A percentile compares a stretch with the other conserved stretches of the same genome.
Evolutionary conservation across 1,284 basidiomycete species (phyloP).

Genomic region (Austroboletus niveus): DNA sequence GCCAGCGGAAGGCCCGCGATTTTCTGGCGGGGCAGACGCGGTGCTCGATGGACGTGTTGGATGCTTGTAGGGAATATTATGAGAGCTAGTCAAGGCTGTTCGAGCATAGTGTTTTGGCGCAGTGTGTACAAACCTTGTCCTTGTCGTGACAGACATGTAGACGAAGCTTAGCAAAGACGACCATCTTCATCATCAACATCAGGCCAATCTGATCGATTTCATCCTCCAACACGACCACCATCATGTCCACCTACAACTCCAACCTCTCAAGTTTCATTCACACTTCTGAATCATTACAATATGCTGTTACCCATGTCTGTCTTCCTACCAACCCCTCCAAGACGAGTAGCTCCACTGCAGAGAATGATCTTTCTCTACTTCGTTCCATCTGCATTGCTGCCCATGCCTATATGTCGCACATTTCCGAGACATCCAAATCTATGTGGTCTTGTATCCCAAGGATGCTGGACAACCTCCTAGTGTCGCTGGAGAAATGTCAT

Average conservation of each 20-base stretch:
- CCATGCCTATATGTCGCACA: background rate
- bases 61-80: too few relatives aligned
- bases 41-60: background rate
- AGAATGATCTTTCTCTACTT: background rate
- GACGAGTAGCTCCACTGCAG: background rate
- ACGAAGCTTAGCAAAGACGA: too few relatives aligned
- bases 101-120: too few relatives aligned
- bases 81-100: too few relatives aligned
- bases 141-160: too few relatives aligned
- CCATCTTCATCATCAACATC: too few relatives aligned
- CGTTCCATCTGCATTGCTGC: background rate
- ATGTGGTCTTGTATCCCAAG: constrained; percentile 3
- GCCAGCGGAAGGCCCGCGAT: background rate
- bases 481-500: background rate
- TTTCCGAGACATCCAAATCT: background rate
- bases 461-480: constrained; percentile 1
- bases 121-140: too few relatives aligned
- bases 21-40: background rate
- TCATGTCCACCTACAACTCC: background rate
- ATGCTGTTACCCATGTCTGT: background rate
- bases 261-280: background rate
- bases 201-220: too few relatives aligned
- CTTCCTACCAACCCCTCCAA: background rate
- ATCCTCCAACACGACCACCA: too few relatives aligned
- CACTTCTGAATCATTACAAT: background rate